Evolutionary conservation across 306 rosid genomes (phyloP).

Genomic region (Herpetospermum pedunculosum): DNA sequence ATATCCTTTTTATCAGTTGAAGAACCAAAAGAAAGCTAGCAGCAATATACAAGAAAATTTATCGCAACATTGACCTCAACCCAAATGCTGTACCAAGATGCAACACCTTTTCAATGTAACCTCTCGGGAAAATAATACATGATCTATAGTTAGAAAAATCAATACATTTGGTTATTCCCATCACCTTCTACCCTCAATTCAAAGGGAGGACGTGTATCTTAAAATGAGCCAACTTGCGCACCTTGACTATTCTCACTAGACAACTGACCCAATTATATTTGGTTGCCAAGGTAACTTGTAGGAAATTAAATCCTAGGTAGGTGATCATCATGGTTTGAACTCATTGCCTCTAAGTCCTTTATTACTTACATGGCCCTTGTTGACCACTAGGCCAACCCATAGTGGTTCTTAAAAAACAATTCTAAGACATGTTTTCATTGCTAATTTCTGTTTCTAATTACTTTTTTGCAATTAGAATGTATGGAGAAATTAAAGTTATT

Average conservation of each 20-base stretch:
- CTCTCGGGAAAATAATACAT: background rate
- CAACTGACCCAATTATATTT: too few species aligned
- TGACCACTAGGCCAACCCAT: too few species aligned
- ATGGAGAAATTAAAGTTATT: background rate
- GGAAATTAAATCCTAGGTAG: too few species aligned
- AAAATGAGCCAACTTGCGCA: too few species aligned
- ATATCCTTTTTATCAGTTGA: background rate
- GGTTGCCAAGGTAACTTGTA: too few species aligned
- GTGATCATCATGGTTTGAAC: too few species aligned
- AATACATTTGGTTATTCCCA: background rate
- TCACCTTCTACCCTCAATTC: background rate
- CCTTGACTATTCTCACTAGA: too few species aligned
- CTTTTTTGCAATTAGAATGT: background rate
- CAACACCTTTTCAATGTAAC: background rate
- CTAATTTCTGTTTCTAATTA: background rate
- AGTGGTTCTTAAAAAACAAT: too few species aligned
- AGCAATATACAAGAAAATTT: background rate
- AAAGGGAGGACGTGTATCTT: background rate
- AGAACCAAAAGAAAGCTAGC: background rate
- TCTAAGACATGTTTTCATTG: background rate
- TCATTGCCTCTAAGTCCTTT: too few species aligned
- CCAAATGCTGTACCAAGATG: background rate
- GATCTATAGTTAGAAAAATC: background rate
- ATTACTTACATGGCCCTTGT: too few species aligned
- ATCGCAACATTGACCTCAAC: background rate